Base-by-base conservation (phyloP, 1,139 yeast species). In the Zygosaccharomyces pseudobailii region DNA sequence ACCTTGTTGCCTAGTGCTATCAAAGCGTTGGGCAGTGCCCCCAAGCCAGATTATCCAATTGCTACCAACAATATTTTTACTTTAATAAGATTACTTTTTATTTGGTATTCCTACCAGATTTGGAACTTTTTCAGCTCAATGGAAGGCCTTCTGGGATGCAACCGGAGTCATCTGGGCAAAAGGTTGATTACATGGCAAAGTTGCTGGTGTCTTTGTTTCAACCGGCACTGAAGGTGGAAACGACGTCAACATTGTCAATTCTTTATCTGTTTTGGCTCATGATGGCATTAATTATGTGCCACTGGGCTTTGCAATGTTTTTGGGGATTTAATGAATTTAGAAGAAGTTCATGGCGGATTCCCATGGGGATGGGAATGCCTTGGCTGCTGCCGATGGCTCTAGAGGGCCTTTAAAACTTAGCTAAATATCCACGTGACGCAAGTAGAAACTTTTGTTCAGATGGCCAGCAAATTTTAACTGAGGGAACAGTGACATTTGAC, bases 351-450 rank as follows among this genome's bases (percentile, higher is more conserved):
- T 66, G 95, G 95, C 65, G 85, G 85, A 55, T 82, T 90, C 47
- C 79, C 95, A 49, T 87, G 92, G 89, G 95, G 95, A n/a, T 71
- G 88, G 95, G 43, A 95, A 95, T 62, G 72, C 88, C 49, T 75
- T 76, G 58, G 90, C 95, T 33, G 90, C 82, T 57, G 75, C 76
- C 49, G 92, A 84, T 60, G 95, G 95, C 58, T 80, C 88, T 19
- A 81, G 95, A 76, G 74, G 73, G 64, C 87, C 92, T 60, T 79
- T 51, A 78, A 73, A 46, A 71, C 84, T 53, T 95, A 87, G 72
- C 71, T 78, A 63, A 76, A 77, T 57, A 61, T 86, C 56, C 90
- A 83, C 44, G 62, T 61, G 49, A 70, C 66, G 52, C 88, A 82
- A 70, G 88, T 87, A 69, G 68, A 71, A 54, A 65, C 72, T 50